Percentiles rank a stretch among this genome's conserved stretches.
Evolutionary conservation across 139 green algal genomes (phyloP).

Genomic region (Closterium sp.): DNA sequence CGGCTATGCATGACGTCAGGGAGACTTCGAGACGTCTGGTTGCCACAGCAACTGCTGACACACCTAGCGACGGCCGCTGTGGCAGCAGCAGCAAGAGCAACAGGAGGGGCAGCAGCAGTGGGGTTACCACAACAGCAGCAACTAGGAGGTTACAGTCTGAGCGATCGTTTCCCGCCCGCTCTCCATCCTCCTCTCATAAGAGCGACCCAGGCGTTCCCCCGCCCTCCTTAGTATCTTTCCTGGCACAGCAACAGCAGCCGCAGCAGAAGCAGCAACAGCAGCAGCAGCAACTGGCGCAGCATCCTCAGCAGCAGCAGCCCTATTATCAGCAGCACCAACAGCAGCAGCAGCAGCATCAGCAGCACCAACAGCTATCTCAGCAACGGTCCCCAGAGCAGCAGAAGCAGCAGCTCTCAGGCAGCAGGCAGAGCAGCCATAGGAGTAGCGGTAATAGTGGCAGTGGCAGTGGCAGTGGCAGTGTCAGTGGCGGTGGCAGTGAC

Average conservation of each 20-base stretch:
- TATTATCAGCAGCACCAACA: too few relatives aligned
- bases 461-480: not conserved
- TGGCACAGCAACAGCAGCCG: not conserved
- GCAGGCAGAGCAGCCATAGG: not conserved
- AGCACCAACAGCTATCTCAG: too few relatives aligned
- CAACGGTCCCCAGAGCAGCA: too few relatives aligned
- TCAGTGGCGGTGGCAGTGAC: not conserved
- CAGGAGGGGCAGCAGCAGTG: not conserved
- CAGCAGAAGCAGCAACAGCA: too few relatives aligned
- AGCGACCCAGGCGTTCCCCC: not conserved
- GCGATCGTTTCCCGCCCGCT: not conserved
- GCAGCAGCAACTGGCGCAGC: too few relatives aligned
- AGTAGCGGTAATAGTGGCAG: not conserved
- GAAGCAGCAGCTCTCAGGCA: not conserved
- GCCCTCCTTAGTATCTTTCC: not conserved
- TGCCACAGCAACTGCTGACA: too few relatives aligned
- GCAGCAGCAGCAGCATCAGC: too few relatives aligned
- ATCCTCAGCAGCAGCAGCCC: too few relatives aligned
- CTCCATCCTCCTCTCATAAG: not conserved
- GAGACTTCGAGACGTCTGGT: too few relatives aligned
- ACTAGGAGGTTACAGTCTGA: too few relatives aligned
- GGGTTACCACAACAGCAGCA: too few relatives aligned
- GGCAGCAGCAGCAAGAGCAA: not conserved
- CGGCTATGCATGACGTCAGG: too few relatives aligned
- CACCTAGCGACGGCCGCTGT: not conserved